These are phyloP conservation scores for Fusarium siculi DNA, from an alignment of 2,329 filamentous ascomycete species.

Conservation along the genomic window DNA sequence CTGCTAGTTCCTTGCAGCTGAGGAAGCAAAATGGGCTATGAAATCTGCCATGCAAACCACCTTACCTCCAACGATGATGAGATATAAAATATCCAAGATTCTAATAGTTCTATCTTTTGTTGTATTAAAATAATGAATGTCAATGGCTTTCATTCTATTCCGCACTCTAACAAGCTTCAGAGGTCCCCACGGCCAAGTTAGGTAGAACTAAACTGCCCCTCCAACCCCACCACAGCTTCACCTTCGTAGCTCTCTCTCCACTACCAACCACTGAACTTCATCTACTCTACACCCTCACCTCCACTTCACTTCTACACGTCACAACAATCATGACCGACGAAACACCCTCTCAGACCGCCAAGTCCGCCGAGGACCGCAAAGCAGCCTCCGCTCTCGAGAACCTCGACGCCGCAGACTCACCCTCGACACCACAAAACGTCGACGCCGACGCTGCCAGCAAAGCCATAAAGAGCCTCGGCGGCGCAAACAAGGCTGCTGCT, in stretches of 20 bases:
- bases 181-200: background rate
- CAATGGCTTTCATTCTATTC: background rate
- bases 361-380: conserved; percentile 80
- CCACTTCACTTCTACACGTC: background rate
- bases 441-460: conserved; percentile 77
- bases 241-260: conserved; percentile 3
- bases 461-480: conserved; percentile 73
- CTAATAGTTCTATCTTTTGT: too few relatives aligned
- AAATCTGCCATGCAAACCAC: accelerated
- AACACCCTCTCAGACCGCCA: conserved; percentile 58
- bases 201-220: conserved; percentile 9
- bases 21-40: accelerated
- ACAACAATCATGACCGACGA: conserved; percentile 66
- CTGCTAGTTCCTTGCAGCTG: background rate
- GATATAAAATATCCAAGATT: background rate
- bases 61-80: too few relatives aligned
- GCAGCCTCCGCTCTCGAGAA: conserved; percentile 78
- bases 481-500: conserved; percentile 43
- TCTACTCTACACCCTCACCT: conserved; percentile 50
- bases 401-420: conserved; percentile 66
- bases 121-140: background rate
- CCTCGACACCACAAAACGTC: conserved; percentile 62
- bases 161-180: background rate
- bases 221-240: conserved; percentile 27
- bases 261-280: conserved; percentile 51